These are phyloP conservation scores for Manihot esculenta DNA, from an alignment of 441 rosid species.

Conservation along the genomic window DNA sequence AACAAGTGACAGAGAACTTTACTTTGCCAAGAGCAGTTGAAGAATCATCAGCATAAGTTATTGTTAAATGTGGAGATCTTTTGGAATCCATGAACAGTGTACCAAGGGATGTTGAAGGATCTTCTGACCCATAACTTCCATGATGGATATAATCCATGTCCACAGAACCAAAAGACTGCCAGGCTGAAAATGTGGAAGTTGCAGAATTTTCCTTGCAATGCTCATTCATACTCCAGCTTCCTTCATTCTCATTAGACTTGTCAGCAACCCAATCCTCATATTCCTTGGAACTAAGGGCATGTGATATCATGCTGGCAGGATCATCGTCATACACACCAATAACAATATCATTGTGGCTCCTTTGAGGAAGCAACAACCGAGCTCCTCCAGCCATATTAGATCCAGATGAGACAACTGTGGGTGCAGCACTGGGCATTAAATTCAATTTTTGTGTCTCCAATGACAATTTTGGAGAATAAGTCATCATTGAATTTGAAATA, in stretches of 20 bases:
- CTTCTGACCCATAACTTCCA: constrained; percentile 61
- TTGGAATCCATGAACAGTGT: constrained; percentile 45
- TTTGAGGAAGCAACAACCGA: constrained; percentile 60
- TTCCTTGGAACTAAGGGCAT: constrained; percentile 79
- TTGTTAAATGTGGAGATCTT: constrained; percentile 68
- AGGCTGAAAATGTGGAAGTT: constrained; percentile 53
- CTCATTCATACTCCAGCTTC: constrained; percentile 38
- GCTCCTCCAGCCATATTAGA: constrained; percentile 75
- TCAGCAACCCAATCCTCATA: constrained; percentile 68
- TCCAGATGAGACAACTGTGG: constrained; percentile 56
- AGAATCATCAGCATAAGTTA: constrained; percentile 69
- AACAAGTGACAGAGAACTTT: constrained; percentile 86
- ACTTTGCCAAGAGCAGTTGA: constrained; percentile 59
- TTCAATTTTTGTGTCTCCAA: constrained; percentile 69
- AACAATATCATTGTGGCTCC: constrained; percentile 53
- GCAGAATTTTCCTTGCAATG: constrained; percentile 41
- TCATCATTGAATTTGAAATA: constrained; percentile 52
- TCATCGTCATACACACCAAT: constrained; percentile 83
- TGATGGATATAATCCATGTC: constrained; percentile 59
- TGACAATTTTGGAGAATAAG: constrained; percentile 60
- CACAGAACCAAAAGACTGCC: constrained; percentile 67
- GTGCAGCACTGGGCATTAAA: constrained; percentile 48
- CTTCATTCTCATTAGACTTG: constrained; percentile 41
- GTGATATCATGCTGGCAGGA: constrained; percentile 80
- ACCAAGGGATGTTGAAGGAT: constrained; percentile 40